Percentiles rank a stretch among this genome's conserved stretches.
phyloP scores from a whole-genome alignment of 2,329 filamentous ascomycete species.

The Talaromyces marneffei region DNA sequence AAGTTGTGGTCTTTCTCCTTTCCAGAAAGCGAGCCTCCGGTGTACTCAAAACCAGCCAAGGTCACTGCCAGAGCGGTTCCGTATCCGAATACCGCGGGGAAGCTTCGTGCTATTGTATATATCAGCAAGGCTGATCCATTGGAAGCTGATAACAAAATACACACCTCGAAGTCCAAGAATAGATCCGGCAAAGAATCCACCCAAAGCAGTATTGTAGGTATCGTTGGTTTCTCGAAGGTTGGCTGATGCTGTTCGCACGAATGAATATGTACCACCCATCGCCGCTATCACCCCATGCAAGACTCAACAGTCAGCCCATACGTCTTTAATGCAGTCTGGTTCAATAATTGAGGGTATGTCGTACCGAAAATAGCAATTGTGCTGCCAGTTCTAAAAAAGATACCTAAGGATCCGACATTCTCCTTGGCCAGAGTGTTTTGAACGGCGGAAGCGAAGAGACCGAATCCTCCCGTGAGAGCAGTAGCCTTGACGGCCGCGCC shows the following conservation, averaged over 20 bases:
- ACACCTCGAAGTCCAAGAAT: constrained; percentile 68
- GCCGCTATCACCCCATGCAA: constrained; percentile 51
- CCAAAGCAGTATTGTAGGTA: constrained; percentile 65
- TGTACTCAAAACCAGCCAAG: constrained; percentile 62
- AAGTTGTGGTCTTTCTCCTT: constrained; percentile 51
- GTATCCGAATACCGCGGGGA: constrained; percentile 66
- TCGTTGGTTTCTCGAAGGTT: constrained; percentile 86
- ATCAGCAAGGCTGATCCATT: constrained; percentile 4
- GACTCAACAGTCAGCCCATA: neutral
- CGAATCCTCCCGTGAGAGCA: constrained; percentile 59
- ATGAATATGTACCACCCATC: constrained; percentile 69
- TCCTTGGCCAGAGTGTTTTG: constrained; percentile 80
- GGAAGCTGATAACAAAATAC: constrained; percentile 16
- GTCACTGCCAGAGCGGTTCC: constrained; percentile 54
- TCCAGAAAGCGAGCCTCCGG: constrained; percentile 57
- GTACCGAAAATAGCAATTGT: constrained; percentile 65
- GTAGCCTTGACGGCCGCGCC: constrained; percentile 59
- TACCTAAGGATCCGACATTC: constrained; percentile 73
- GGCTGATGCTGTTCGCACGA: constrained; percentile 68
- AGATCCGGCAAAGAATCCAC: constrained; percentile 69
- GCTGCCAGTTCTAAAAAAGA: constrained; percentile 72
- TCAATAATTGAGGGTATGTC: constrained; percentile 17
- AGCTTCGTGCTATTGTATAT: constrained; percentile 49
- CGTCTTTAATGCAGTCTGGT: neutral
- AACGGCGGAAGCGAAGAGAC: constrained; percentile 67